Conservation (phyloP, 345 rosid genomes). For the Mangifera indica region DNA sequence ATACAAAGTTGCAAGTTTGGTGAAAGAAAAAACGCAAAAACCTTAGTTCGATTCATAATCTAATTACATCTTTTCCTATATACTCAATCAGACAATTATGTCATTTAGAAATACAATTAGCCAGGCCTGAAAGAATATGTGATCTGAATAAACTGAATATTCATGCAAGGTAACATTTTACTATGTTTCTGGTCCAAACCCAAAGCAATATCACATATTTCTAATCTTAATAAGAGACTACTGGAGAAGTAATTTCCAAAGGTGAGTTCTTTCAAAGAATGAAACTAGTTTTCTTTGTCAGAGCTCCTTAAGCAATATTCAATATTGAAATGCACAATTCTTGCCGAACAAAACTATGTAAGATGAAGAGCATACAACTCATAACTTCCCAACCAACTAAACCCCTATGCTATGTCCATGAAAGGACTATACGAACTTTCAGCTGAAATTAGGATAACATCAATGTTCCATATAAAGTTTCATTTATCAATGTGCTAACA, state of each 20-base stretch:
- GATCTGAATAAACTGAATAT: neutral
- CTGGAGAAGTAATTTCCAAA: neutral
- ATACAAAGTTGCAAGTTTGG: neutral
- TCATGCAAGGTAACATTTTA: neutral
- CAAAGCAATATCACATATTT: neutral
- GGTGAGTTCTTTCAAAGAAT: neutral
- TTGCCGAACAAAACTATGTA: neutral
- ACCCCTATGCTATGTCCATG: neutral
- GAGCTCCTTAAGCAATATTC: neutral
- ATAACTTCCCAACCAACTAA: too few species aligned
- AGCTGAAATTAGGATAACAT: neutral
- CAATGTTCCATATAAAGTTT: neutral
- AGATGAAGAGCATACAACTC: too few species aligned
- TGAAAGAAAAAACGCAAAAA: neutral
- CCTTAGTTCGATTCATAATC: too few species aligned
- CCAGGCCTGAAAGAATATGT: neutral
- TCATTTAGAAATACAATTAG: neutral
- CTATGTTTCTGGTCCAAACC: neutral
- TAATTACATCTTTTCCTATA: neutral
- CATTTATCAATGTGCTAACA: neutral
- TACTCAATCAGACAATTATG: neutral
- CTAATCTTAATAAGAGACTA: neutral
- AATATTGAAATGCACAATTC: neutral
- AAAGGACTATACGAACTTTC: neutral
- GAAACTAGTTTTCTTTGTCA: neutral